phyloP scores from a whole-genome alignment of 2,329 filamentous ascomycete species.

The Sclerotinia borealis region DNA sequence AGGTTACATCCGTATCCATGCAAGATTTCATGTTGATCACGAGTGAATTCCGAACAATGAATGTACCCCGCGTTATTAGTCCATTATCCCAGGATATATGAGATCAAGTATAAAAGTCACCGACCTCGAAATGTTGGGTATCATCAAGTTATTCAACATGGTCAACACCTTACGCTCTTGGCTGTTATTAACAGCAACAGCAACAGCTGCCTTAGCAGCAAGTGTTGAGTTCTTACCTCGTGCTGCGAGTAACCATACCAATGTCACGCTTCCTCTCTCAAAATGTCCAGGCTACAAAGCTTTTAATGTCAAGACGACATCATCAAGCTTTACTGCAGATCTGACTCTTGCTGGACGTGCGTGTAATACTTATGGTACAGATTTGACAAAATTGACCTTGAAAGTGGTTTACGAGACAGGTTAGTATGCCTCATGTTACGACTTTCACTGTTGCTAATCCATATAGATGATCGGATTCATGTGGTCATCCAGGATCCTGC shows the following conservation, averaged over 20 bases:
- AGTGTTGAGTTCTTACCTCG: neutral
- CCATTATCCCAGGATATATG: neutral
- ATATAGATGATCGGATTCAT: constrained; percentile 51
- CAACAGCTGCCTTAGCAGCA: neutral
- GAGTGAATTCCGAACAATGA: neutral
- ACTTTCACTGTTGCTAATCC: constrained; percentile 16
- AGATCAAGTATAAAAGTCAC: too few species aligned
- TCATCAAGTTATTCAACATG: neutral
- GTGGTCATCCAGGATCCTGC: constrained; percentile 56
- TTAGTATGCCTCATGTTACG: constrained; percentile 31
- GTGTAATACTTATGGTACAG: constrained; percentile 55
- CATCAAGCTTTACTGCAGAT: constrained; percentile 47
- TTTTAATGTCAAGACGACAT: constrained; percentile 40
- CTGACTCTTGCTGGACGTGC: constrained; percentile 51
- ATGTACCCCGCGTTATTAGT: neutral
- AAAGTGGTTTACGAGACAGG: constrained; percentile 56
- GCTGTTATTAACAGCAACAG: neutral
- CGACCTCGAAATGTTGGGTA: neutral
- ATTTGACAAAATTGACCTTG: constrained; percentile 50
- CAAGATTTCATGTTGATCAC: neutral
- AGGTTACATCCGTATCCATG: neutral
- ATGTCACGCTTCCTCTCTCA: constrained; percentile 20
- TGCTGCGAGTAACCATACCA: neutral
- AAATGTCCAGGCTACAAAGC: constrained; percentile 48
- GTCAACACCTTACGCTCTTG: neutral